Percentiles rank a stretch among this genome's conserved stretches.
Conservation (phyloP, 2,329 filamentous ascomycete genomes). For the Verticillium nonalfalfae region DNA sequence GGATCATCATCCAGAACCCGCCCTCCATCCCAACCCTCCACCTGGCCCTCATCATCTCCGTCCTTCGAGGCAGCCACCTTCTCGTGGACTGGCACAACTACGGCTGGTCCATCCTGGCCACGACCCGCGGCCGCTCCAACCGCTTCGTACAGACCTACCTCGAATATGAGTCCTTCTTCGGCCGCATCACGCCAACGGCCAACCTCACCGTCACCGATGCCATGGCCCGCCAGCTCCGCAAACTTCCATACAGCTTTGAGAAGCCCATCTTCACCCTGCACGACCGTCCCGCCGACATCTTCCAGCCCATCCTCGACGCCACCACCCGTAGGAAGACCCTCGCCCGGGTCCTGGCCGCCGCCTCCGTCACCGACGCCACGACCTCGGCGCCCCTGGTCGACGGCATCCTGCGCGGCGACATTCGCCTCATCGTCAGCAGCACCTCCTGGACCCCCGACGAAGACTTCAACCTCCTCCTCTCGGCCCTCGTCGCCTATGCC, state of each 20-base stretch:
- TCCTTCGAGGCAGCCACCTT: conserved; percentile 71
- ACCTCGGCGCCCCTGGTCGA: conserved; percentile 15
- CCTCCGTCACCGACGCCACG: conserved; percentile 60
- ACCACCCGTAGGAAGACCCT: conserved; percentile 28
- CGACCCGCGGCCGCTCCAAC: conserved; percentile 51
- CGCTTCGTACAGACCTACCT: conserved; percentile 73
- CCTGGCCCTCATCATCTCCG: conserved; percentile 65
- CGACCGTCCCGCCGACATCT: conserved; percentile 78
- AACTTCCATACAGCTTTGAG: conserved; percentile 56
- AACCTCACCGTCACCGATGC: conserved; percentile 87
- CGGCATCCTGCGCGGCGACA: conserved; percentile 50
- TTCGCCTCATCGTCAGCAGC: conserved; percentile 76
- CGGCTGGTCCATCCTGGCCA: conserved; percentile 83
- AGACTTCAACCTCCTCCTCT: conserved; percentile 83
- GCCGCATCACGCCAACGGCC: conserved; percentile 57
- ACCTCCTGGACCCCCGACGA: conserved; percentile 98
- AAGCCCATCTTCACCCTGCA: conserved; percentile 68
- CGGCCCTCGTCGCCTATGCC: conserved; percentile 73
- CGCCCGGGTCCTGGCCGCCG: conserved; percentile 51
- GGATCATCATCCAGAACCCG: conserved; percentile 91
- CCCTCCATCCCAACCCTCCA: conserved; percentile 89
- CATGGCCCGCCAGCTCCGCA: conserved; percentile 69
- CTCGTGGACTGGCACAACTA: conserved; percentile 99
- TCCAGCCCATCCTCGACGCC: conserved; percentile 57
- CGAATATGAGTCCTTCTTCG: conserved; percentile 70